Evolutionary conservation across 176 grass and related monocot species (phyloP), one percentile per base, ranked within the genome.

Genomic region (Stipa capillata): DNA sequence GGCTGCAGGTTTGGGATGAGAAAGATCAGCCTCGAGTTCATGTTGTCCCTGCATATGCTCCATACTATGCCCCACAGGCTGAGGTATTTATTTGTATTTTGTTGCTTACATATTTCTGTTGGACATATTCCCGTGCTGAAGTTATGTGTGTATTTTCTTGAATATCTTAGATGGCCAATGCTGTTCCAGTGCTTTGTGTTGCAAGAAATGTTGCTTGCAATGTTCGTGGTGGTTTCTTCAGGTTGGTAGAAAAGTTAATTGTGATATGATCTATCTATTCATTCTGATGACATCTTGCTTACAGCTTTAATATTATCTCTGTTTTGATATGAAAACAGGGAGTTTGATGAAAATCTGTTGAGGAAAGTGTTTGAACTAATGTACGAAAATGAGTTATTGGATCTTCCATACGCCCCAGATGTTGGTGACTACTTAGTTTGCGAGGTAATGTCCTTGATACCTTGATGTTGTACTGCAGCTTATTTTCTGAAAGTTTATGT

Each of bases 181-280:
- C 82, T 79, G 92, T 95, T 82, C 97, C 92, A 33, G 92, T 95
- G 48, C 88, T 99, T 32, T 99, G 97, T 89, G 97, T 99, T 74
- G 90, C 97, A 54, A 95, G 97, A 81, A 99, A 99, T 89, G 92
- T 99, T 60, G 97, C 97, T 66, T 95, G 97, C 86, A 99, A 89
- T 93, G 88, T 95, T 41, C 90, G 92, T 85, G 92, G 92, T 81
- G 92, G 97, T 9, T 95, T 99, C 87, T 99, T 99, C 85, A 97
- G 89, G 94, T 97, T 79, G 42, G 87, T 86, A 24, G 68, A 73
- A 58, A 67, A 33, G 11, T 42, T 50, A n/a, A 24, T 1, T 29
- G 6, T 57, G n/a, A 41, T 80, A 4, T 4, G 5, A 45, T 49
- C 35, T 72, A 45, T 49, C 35, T 72, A 13, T 76, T 23, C 36